Percentiles rank a stretch among this genome's conserved stretches.
These are phyloP conservation scores for Alternaria triticina DNA, from an alignment of 2,329 filamentous ascomycete genomes.

Conservation along the genomic window DNA sequence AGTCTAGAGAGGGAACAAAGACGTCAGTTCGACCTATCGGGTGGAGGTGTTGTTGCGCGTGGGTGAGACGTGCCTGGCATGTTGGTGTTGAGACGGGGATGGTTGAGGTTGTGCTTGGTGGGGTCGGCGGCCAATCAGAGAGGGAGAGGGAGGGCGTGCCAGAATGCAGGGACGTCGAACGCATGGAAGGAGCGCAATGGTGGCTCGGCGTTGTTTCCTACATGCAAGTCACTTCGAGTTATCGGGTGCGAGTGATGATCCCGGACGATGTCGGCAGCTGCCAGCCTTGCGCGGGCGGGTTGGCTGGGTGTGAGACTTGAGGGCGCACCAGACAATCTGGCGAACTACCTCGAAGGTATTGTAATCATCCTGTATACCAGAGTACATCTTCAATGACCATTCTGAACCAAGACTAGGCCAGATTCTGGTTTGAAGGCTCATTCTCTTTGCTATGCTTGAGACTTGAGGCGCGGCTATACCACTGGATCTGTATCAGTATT, in stretches of 20 bases:
- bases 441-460: background rate
- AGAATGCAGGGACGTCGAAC: slow-evolving; percentile 35
- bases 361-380: background rate
- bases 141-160: slow-evolving; percentile 31
- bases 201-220: slow-evolving; percentile 6
- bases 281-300: background rate
- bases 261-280: slow-evolving; percentile 22
- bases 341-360: background rate
- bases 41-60: slow-evolving; percentile 36
- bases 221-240: slow-evolving; percentile 3
- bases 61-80: slow-evolving; percentile 25
- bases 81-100: slow-evolving; percentile 42
- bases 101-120: slow-evolving; percentile 26
- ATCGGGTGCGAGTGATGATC: slow-evolving; percentile 5
- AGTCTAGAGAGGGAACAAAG: slow-evolving; percentile 8
- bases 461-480: background rate
- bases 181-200: slow-evolving; percentile 1
- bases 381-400: background rate
- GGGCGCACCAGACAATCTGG: background rate
- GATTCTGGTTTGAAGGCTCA: fast-evolving
- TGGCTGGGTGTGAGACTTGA: background rate
- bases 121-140: slow-evolving; percentile 36
- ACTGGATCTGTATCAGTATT: background rate
- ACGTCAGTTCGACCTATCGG: slow-evolving; percentile 38
- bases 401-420: background rate